Base-by-base conservation (phyloP, 352 stramenopile genomes). In the Phytophthora cactorum region DNA sequence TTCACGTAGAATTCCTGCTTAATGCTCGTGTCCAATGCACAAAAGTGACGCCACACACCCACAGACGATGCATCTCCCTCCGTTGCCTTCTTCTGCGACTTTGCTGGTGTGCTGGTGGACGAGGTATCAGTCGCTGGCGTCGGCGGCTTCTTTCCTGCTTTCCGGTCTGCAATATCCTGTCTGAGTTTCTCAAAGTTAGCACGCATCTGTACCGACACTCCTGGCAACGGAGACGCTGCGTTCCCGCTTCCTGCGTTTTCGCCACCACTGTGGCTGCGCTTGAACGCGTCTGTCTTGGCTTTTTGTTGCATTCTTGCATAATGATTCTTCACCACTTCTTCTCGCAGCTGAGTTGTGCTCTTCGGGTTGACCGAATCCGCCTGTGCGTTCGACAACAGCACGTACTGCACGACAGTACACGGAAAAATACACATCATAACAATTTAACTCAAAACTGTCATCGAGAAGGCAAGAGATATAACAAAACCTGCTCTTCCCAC, bases 321-420 rank as follows among this genome's bases (percentile, higher is more conserved):
- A 52, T 93, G 88, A 59, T 90, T 93, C 5, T 64, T 67, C 44
- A 91, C 63, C 15, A 96, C 86, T 75, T 96, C 78, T 0, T 90
- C 75, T 28, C 86, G 75, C 4, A 96, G 55, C 60, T 92, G 68
- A 28, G 75, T 70, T 2, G 72, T 67, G 10, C 72, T 84, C 63
- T 94, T 96, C 5, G 88, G 88, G 34, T 92, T 84, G 29, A 82
- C 80, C 39, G 88, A 94, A 64, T 96, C 88, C 8, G 83, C 80
- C 52, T 96, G 88, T 6, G 88, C 88, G 27, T 96, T 96, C 43
- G 73, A 79, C 10, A 96, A 66, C 61, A 94, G 56, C 25, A 91
- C 86, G 56, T 90, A 96, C 88, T 95, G 61, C 17, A 63, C 2
- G 22, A 32, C 49, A 27, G 44, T 4, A 60, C 28, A 55, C 27